Base-by-base conservation (phyloP, 306 rosid species). In the Quercus suber region DNA sequence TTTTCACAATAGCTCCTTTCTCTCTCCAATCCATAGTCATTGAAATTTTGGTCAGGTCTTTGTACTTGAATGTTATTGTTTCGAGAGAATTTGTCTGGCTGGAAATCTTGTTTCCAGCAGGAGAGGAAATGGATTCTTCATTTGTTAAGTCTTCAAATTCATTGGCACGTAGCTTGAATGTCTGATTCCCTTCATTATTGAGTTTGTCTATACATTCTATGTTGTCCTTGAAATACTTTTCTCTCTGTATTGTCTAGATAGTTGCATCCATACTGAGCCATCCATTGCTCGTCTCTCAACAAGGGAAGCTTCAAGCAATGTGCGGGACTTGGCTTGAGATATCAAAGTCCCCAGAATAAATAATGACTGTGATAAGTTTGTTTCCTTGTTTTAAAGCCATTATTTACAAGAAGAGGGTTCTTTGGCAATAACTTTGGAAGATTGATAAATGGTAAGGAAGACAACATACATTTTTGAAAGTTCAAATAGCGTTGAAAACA, bases 91-190 rank as follows among this genome's bases (percentile, higher is more conserved):
- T 2, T 49, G 68, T 33, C 31, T 0, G 27, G 3, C 10, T 23
- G 7, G 76, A n/a, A n/a, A 37, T 5, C 28, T 20, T 86, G 78
- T 51, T 73, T 20, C 92, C 83, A 4, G 69, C 81, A 15, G 75
- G 55, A 19, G 78, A 75, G 74, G 86, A 79, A 4, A 61, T 2
- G 30, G 87, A 87, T 76, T 88, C 95, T 78, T 88, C 79, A 7
- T 25, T 63, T 0, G 84, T 85, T 28, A 63, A 69, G 77, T 86
- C 82, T 58, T 87, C 78, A 65, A 53, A 86, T 20, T 28, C 64
- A 55, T 88, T 88, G 57, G 77, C 35, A 1, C 77, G 81, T 14
- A 84, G 41, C 51, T 68, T 79, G 76, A 86, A 90, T 3, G 81
- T 73, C 71, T 23, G 69, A 31, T 88, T 81, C 27, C 56, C 73